phyloP scores from a whole-genome alignment of 371 early-diverging fungal species.

The Mortierella sp. region DNA sequence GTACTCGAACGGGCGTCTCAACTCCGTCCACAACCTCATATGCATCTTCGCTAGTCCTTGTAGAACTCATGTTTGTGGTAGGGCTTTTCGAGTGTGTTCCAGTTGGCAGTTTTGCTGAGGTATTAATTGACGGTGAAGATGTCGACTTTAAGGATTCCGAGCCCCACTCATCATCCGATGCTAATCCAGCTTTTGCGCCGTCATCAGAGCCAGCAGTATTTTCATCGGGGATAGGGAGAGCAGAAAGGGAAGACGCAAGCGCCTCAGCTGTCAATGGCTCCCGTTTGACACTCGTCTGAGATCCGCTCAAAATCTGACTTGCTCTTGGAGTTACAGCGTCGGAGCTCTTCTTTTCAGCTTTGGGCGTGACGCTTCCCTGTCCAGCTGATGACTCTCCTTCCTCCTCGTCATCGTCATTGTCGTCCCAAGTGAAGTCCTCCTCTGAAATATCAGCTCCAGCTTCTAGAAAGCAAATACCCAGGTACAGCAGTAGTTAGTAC shows the following conservation, averaged over 20 bases:
- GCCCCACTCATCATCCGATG: conserved; percentile 46
- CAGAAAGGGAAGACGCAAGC: conserved; percentile 39
- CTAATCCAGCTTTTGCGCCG: conserved; percentile 5
- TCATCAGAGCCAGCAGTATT: conserved; percentile 1
- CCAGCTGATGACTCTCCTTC: conserved; percentile 31
- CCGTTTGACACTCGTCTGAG: conserved; percentile 11
- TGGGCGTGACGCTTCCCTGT: conserved; percentile 47
- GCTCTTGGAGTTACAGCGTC: conserved; percentile 36
- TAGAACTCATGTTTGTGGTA: conserved; percentile 45
- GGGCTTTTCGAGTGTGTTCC: conserved; percentile 32
- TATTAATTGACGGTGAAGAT: conserved; percentile 26
- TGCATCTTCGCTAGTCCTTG: conserved; percentile 48
- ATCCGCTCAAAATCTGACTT: conserved; percentile 13
- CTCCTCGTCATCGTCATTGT: conserved; percentile 51
- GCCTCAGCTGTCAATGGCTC: conserved; percentile 53
- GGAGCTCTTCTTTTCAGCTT: conserved; percentile 30
- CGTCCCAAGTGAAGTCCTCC: conserved; percentile 57
- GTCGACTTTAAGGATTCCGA: conserved; percentile 29
- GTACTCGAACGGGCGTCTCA: conserved; percentile 37
- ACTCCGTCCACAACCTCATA: conserved; percentile 46
- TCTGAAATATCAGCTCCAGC: conserved; percentile 47
- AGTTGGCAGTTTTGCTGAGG: conserved; percentile 18
- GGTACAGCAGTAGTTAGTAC: background rate
- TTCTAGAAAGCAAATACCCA: conserved; percentile 14
- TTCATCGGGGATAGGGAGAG: conserved; percentile 37